Percentiles rank a stretch among this genome's conserved stretches.
Conservation (phyloP, 495 filamentous ascomycete genomes). For the Penicillium parvum region DNA sequence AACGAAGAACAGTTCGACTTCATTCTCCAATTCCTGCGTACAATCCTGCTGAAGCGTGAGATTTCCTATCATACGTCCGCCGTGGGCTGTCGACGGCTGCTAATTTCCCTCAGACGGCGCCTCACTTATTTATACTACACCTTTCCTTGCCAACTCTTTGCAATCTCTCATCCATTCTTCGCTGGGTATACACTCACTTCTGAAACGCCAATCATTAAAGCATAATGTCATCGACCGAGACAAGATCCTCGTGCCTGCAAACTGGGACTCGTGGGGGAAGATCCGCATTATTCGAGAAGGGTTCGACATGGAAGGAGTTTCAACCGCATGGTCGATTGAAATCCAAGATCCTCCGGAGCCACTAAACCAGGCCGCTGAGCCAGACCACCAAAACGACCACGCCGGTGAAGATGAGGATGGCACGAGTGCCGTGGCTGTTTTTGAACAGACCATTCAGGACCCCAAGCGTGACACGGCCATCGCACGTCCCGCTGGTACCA, state of each 20-base stretch:
- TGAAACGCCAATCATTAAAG: constrained; percentile 78
- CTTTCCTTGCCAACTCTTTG: constrained; percentile 71
- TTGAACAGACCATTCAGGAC: constrained; percentile 75
- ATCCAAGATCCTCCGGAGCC: constrained; percentile 54
- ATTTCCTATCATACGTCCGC: not conserved
- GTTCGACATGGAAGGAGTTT: constrained; percentile 86
- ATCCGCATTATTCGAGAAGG: constrained; percentile 90
- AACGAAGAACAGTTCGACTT: constrained; percentile 93
- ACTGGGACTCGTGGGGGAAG: constrained; percentile 99
- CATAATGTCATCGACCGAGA: constrained; percentile 96
- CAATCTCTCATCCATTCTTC: constrained; percentile 82
- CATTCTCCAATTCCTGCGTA: constrained; percentile 81
- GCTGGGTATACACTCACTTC: constrained; percentile 81
- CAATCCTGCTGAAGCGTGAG: constrained; percentile 80
- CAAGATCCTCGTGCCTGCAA: constrained; percentile 87
- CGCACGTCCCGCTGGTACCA: constrained; percentile 46
- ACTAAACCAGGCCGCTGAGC: constrained; percentile 19
- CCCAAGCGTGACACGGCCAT: constrained; percentile 56
- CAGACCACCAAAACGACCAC: constrained; percentile 14
- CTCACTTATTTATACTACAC: constrained; percentile 85
- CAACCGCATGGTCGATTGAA: constrained; percentile 78
- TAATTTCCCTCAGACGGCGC: constrained; percentile 64
- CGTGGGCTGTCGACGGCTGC: constrained; percentile 1
- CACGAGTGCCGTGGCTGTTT: constrained; percentile 60
- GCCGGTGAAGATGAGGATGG: constrained; percentile 35